Conservation (phyloP, 2,329 filamentous ascomycete species). For the Talaromyces sp. region DNA sequence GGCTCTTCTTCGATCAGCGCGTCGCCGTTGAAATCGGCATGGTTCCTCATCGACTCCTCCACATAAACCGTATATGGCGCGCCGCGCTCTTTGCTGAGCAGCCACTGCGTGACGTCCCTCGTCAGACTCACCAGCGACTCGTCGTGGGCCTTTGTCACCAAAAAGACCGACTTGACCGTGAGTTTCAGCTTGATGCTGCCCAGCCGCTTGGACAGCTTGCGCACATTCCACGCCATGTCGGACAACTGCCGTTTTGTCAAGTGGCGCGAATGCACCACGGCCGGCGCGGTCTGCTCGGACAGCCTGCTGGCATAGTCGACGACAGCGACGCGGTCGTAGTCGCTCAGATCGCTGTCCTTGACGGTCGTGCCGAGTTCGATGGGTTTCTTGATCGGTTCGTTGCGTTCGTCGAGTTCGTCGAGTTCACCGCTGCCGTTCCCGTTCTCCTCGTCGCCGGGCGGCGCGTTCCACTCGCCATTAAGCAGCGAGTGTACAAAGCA, state of each 20-base stretch:
- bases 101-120: conserved; percentile 72
- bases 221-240: conserved; percentile 95
- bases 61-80: conserved; percentile 73
- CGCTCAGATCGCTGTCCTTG: conserved; percentile 6
- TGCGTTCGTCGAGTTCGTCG: background rate
- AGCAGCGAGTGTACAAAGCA: conserved; percentile 61
- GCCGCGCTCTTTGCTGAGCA: conserved; percentile 66
- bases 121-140: conserved; percentile 72
- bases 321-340: conserved; percentile 20
- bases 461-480: conserved; percentile 30
- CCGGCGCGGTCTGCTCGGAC: conserved; percentile 24
- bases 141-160: conserved; percentile 91
- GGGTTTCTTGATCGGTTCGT: background rate
- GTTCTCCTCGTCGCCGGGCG: conserved; percentile 13
- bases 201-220: conserved; percentile 81
- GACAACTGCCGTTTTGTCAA: conserved; percentile 91
- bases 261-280: conserved; percentile 61
- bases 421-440: conserved; percentile 11
- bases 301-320: conserved; percentile 21
- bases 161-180: conserved; percentile 75
- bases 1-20: conserved; percentile 62
- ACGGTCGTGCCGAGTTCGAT: conserved; percentile 1
- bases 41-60: conserved; percentile 68
- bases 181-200: conserved; percentile 79
- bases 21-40: conserved; percentile 68